Evolutionary conservation across 2,329 filamentous ascomycete species (phyloP).

Genomic region (Aspergillus piperis): DNA sequence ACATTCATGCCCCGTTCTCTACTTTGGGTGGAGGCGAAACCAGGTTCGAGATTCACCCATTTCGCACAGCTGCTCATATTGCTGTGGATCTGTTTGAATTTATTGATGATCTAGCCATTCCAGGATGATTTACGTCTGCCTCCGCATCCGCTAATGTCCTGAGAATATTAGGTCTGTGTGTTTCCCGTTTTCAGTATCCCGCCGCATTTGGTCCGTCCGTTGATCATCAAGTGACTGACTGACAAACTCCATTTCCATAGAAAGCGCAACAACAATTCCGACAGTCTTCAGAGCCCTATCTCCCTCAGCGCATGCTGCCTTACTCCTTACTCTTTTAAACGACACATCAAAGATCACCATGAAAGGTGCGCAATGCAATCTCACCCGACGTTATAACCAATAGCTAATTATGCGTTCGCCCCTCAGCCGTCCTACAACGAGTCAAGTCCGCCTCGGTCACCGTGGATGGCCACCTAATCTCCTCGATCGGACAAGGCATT

Average conservation of each 20-base stretch:
- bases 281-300: background rate
- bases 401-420: background rate
- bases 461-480: constrained; percentile 86
- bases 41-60: background rate
- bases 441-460: constrained; percentile 95
- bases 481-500: constrained; percentile 85
- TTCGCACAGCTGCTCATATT: background rate
- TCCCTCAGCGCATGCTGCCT: background rate
- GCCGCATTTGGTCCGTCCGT: constrained; percentile 1
- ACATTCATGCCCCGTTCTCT: background rate
- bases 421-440: constrained; percentile 81
- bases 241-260: background rate
- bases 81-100: background rate
- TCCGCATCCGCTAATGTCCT: background rate
- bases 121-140: background rate
- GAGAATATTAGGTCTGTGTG: background rate
- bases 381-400: background rate
- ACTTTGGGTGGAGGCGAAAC: background rate
- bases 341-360: constrained; percentile 24
- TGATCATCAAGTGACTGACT: constrained; percentile 5
- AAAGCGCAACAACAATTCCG: background rate
- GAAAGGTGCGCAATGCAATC: constrained; percentile 40
- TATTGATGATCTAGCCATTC: background rate
- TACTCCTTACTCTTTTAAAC: too few species aligned
- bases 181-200: constrained; percentile 2